Evolutionary conservation across 257 asterid genomes (phyloP).

Genomic region (Ehretia macrophylla): DNA sequence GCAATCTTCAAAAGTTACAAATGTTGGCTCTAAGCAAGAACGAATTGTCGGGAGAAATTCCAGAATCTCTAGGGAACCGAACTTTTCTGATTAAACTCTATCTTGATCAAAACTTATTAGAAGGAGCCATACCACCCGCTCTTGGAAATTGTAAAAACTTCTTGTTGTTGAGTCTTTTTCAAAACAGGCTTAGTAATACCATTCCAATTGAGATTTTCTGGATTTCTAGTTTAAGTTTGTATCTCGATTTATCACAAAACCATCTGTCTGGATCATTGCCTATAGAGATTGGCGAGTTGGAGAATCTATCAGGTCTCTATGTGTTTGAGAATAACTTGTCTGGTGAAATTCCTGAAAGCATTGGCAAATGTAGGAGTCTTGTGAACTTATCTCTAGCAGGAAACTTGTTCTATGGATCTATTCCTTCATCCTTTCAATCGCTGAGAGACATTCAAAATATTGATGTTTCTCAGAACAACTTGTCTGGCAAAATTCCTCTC

Average conservation of each 20-base stretch:
- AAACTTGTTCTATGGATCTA: conserved; percentile 14
- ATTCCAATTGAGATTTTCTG: conserved; percentile 12
- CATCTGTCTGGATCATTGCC: conserved; percentile 17
- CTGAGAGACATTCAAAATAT: conserved; percentile 15
- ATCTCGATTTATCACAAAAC: conserved; percentile 9
- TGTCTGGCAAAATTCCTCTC: conserved; percentile 21
- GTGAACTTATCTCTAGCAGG: no score
- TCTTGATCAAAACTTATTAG: conserved; percentile 11
- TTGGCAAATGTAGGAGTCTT: no score
- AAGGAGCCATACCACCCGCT: conserved; percentile 24
- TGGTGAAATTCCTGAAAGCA: no score
- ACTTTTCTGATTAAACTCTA: conserved; percentile 5
- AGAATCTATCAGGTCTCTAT: no score
- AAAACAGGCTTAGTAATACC: no score
- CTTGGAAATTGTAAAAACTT: conserved; percentile 10
- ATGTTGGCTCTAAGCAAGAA: background rate
- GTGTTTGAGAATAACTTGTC: no score
- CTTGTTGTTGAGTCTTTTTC: no score
- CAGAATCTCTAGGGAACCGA: no score
- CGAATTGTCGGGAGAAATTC: conserved; percentile 6
- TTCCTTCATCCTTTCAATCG: conserved; percentile 16
- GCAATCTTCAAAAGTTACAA: conserved; percentile 16
- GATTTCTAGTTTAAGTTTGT: conserved; percentile 1
- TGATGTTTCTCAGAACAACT: conserved; percentile 27
- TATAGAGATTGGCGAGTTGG: conserved; percentile 18